These are phyloP conservation scores for Tetrahymena thermophila DNA, from an alignment of 73 alveolate species.

Conservation along the genomic window DNA sequence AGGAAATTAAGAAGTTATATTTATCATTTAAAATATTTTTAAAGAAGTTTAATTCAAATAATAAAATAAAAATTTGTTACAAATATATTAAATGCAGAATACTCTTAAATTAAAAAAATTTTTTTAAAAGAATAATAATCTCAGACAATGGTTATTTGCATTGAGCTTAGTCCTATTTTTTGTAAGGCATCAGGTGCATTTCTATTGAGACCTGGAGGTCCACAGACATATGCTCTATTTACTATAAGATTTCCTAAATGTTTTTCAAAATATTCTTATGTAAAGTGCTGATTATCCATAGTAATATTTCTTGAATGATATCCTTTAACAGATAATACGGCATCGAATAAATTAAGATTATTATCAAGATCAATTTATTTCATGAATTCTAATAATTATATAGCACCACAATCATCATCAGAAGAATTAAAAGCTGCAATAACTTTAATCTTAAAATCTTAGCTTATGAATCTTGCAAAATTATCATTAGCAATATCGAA, in stretches of 20 bases:
- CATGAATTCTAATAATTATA: conserved; percentile 1
- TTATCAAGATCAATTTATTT: not conserved
- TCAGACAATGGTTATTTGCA: not conserved
- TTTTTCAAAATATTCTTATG: not conserved
- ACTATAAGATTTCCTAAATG: not conserved
- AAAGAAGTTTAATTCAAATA: too few relatives aligned
- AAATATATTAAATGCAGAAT: not conserved
- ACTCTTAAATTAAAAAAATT: too few relatives aligned
- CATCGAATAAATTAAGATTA: conserved; percentile 9
- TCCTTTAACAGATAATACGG: not conserved
- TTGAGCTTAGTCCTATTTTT: not conserved
- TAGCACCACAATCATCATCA: conserved; percentile 35
- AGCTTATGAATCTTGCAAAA: not conserved
- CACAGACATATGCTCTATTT: conserved; percentile 13
- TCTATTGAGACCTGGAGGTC: conserved; percentile 24
- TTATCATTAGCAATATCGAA: not conserved
- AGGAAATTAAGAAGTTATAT: too few relatives aligned
- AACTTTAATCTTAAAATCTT: not conserved
- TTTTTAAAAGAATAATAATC: not conserved
- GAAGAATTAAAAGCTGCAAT: not conserved
- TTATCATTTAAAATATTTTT: too few relatives aligned
- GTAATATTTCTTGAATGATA: not conserved
- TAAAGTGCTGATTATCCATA: not conserved
- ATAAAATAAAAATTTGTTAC: not conserved
- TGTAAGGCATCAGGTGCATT: not conserved